Evolutionary conservation across 75 land plant species (phyloP).

Genomic region (Azolla pinnata): DNA sequence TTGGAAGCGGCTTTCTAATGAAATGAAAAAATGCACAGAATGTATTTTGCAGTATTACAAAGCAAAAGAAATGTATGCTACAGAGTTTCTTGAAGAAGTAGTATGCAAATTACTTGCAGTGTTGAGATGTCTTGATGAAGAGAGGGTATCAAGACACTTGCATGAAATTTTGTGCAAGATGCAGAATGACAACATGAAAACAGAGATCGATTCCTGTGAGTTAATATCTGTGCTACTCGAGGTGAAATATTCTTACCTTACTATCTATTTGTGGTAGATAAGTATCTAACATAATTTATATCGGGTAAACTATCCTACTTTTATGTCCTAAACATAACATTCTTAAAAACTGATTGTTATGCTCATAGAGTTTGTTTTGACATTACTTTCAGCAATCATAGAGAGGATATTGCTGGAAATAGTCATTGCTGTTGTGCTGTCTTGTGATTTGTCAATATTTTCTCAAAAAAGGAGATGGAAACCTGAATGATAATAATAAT

Average conservation of each 20-base stretch:
- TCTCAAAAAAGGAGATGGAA: too few relatives aligned
- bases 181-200: conserved; percentile 20
- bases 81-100: conserved; percentile 45
- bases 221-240: conserved; percentile 74
- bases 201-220: conserved; percentile 37
- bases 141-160: conserved; percentile 56
- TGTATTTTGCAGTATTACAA: conserved; percentile 68
- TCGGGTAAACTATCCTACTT: too few relatives aligned
- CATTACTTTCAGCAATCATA: too few relatives aligned
- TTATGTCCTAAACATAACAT: too few relatives aligned
- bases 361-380: too few relatives aligned
- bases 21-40: conserved; percentile 51
- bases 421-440: too few relatives aligned
- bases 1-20: conserved; percentile 63
- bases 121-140: conserved; percentile 66
- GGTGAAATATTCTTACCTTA: conserved; percentile 29
- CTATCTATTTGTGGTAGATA: background rate
- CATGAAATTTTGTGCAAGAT: conserved; percentile 45
- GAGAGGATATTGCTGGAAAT: too few relatives aligned
- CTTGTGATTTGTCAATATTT: too few relatives aligned
- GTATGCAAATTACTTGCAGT: conserved; percentile 59
- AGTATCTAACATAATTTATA: too few relatives aligned
- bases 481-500: too few relatives aligned
- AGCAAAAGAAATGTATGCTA: conserved; percentile 49
- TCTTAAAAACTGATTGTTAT: too few relatives aligned